Percentiles rank a stretch among this genome's conserved stretches.
Conservation (phyloP, 768 basidiomycete genomes). For the Termitomyces sp. region DNA sequence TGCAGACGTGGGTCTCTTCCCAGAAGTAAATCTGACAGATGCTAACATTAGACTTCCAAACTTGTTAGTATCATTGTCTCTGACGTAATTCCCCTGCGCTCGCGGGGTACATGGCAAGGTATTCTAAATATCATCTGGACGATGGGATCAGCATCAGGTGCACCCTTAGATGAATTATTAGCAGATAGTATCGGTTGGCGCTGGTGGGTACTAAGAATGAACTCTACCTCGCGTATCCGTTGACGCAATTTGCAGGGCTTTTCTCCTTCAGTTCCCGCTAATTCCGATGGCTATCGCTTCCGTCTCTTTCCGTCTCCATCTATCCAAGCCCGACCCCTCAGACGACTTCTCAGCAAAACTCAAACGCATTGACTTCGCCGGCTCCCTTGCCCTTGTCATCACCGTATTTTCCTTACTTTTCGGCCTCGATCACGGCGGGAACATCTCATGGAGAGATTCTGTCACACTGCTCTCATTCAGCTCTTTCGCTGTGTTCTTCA, state of each 20-base stretch:
- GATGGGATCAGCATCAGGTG: slow-evolving; percentile 55
- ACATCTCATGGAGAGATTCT: slow-evolving; percentile 44
- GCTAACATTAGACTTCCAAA: slow-evolving; percentile 27
- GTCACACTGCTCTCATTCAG: slow-evolving; percentile 36
- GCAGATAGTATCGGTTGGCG: slow-evolving; percentile 68
- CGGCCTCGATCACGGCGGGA: slow-evolving; percentile 54
- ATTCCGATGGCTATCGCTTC: slow-evolving; percentile 52
- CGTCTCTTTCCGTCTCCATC: slow-evolving; percentile 53
- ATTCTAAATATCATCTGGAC: slow-evolving; percentile 62
- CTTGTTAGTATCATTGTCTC: slow-evolving; percentile 66
- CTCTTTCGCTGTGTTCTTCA: slow-evolving; percentile 31
- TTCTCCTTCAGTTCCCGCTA: slow-evolving; percentile 59
- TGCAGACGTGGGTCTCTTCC: slow-evolving; percentile 49
- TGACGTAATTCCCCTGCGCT: slow-evolving; percentile 60
- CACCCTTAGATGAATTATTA: slow-evolving; percentile 61
- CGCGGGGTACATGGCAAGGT: slow-evolving; percentile 72
- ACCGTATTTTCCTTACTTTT: slow-evolving; percentile 57
- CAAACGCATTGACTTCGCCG: slow-evolving; percentile 61
- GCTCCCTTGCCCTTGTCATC: slow-evolving; percentile 54
- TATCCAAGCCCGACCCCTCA: slow-evolving; percentile 41
- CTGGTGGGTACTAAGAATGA: slow-evolving; percentile 37
- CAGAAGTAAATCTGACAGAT: not conserved
- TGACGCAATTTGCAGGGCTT: slow-evolving; percentile 38
- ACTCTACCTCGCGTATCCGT: not conserved
- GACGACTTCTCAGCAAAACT: slow-evolving; percentile 52